Base-by-base conservation (phyloP, 345 rosid species). In the Anastatica hierochuntica region DNA sequence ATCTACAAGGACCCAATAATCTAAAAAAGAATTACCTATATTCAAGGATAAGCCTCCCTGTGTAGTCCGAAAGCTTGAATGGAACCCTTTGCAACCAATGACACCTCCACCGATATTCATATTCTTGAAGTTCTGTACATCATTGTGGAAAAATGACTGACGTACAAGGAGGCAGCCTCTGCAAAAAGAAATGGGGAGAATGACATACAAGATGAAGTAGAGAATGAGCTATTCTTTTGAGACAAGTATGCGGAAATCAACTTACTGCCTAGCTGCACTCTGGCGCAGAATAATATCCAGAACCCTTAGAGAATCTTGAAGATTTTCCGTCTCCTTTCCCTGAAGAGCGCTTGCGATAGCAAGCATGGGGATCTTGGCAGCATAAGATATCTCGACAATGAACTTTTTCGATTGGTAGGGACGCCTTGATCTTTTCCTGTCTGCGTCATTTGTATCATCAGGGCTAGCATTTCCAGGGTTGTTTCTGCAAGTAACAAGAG, bases 261-360 rank as follows among this genome's bases (percentile, higher is more conserved):
- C 78, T 71, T 51, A 88, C 97, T 73, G 77, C 56, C 70, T 79
- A 17, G 89, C 78, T 11, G 92, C 87, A 69, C 79, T 80, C 69
- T 89, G 95, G 51, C 94, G 64, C 59, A 89, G 52, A 27, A 89
- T 79, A 11, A 78, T 77, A 58, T 83, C 95, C 56, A 89, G 48
- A 3, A 79, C 95, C 63, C 95, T 75, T 1, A 81, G 30, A 7
- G 88, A 80, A 62, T 84, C 84, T 41, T 76, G 84, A 4, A 79
- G 66, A 16, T 77, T 74, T 23, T 80, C 80, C 0, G 84, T 68
- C 52, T 85, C 88, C 23, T 78, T 77, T 23, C 95, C 95, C 13
- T 79, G 79, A 40, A 81, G 43, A 5, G 94, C 84, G 74, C 48
- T 75, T 14, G 73, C 81, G 52, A 85, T 81, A 18, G 90, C 79